Percentiles rank a stretch among this genome's conserved stretches.
Conservation (phyloP, 176 grass and related monocot genomes). For the Oryza officinalis region DNA sequence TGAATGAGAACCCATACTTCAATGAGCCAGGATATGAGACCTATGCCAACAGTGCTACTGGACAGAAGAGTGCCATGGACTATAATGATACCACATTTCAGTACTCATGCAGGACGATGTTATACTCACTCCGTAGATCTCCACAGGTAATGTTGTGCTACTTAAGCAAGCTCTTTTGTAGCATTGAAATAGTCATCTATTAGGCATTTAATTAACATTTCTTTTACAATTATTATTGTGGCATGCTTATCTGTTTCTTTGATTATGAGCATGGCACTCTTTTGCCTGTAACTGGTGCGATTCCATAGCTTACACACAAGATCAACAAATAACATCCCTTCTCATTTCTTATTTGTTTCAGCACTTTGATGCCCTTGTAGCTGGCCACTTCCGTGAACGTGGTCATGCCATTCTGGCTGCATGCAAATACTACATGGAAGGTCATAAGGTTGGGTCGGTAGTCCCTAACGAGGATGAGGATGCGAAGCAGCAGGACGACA, state of each 20-base stretch:
- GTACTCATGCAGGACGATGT: constrained; percentile 85
- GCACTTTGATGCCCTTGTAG: constrained; percentile 84
- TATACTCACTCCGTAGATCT: constrained; percentile 74
- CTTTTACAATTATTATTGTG: background rate
- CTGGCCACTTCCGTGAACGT: constrained; percentile 65
- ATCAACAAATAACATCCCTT: constrained; percentile 8
- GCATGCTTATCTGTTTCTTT: background rate
- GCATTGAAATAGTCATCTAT: background rate
- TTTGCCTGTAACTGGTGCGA: background rate
- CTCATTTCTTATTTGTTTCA: constrained; percentile 46
- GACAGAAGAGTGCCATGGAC: constrained; percentile 39
- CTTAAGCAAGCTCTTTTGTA: constrained; percentile 1
- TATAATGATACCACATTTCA: constrained; percentile 74
- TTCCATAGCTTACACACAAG: background rate
- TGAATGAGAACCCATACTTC: constrained; percentile 93
- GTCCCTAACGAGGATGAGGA: constrained; percentile 49
- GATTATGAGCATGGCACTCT: background rate
- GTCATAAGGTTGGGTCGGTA: constrained; percentile 60
- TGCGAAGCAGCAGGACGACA: constrained; percentile 26
- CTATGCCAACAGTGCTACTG: constrained; percentile 43
- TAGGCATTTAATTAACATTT: background rate
- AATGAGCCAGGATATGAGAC: constrained; percentile 79
- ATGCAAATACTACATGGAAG: constrained; percentile 76
- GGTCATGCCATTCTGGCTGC: constrained; percentile 62
- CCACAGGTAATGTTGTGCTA: constrained; percentile 58